Percentiles rank a stretch among this genome's conserved stretches.
These are phyloP conservation scores for Diutina mesorugosa DNA, from an alignment of 1,139 yeast genomes.

Conservation along the genomic window DNA sequence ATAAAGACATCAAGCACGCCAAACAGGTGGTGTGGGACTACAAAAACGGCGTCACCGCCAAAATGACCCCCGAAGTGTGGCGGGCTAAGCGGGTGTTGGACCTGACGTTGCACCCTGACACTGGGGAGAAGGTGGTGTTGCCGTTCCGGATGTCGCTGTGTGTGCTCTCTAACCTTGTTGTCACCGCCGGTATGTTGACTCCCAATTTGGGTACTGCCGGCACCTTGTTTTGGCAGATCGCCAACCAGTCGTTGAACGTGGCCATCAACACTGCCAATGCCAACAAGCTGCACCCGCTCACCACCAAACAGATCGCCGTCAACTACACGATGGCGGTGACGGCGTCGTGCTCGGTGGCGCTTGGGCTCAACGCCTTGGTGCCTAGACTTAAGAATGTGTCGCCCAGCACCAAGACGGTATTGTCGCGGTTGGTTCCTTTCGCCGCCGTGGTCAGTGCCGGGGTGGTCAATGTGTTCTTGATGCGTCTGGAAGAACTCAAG, in stretches of 20 bases:
- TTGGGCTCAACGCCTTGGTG: constrained; percentile 80
- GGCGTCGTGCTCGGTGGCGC: constrained; percentile 90
- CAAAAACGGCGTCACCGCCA: constrained; percentile 47
- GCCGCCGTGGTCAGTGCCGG: constrained; percentile 98
- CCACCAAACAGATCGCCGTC: constrained; percentile 60
- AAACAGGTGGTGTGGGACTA: constrained; percentile 56
- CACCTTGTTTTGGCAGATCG: constrained; percentile 92
- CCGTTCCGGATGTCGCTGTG: constrained; percentile 97
- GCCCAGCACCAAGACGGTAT: constrained; percentile 56
- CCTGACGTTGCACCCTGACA: constrained; percentile 88
- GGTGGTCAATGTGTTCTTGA: constrained; percentile 79
- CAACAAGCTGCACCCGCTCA: constrained; percentile 84
- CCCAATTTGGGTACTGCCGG: constrained; percentile 87
- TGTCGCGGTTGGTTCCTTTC: constrained; percentile 86
- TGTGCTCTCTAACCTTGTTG: constrained; percentile 85
- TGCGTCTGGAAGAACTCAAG: constrained; percentile 89
- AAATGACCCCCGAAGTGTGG: constrained; percentile 81
- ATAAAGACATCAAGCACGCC: constrained; percentile 51
- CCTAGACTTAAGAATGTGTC: constrained; percentile 60
- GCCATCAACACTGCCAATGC: constrained; percentile 96
- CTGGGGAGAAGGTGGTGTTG: constrained; percentile 79
- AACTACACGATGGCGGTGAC: constrained; percentile 82
- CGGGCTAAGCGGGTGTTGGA: constrained; percentile 75
- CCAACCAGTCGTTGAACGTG: constrained; percentile 90
- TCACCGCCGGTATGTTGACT: constrained; percentile 94